These are phyloP conservation scores for Fraxinus xanthoxyloides DNA, from an alignment of 305 asterid genomes.

Conservation along the genomic window DNA sequence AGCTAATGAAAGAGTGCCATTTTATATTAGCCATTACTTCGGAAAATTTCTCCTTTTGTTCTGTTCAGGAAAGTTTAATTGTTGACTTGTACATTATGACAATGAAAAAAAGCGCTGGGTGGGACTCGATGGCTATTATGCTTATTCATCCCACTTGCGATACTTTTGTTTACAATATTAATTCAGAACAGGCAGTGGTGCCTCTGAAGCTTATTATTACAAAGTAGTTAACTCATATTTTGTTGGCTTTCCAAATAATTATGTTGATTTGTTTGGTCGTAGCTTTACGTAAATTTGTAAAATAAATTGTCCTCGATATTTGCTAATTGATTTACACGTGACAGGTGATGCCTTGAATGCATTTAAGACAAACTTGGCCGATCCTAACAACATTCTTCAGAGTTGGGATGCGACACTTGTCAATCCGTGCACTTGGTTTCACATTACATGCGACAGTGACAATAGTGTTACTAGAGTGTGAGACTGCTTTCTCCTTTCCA, in stretches of 20 bases:
- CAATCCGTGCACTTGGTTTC: constrained; percentile 96
- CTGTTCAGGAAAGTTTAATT: neutral
- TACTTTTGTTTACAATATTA: neutral
- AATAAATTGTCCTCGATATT: neutral
- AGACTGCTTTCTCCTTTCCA: constrained; percentile 27
- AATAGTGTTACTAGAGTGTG: constrained; percentile 83
- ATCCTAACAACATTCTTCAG: constrained; percentile 85
- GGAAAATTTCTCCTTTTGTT: neutral
- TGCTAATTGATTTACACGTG: constrained; percentile 18
- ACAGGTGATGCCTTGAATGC: constrained; percentile 92
- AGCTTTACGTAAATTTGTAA: neutral
- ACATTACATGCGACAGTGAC: constrained; percentile 74
- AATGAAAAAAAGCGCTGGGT: neutral
- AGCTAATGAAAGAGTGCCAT: neutral
- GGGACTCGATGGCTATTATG: neutral
- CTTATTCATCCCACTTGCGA: neutral
- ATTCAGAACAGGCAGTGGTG: neutral
- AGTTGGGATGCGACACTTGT: constrained; percentile 94
- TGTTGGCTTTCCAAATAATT: neutral
- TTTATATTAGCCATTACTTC: neutral
- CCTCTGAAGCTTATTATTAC: neutral
- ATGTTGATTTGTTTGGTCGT: neutral
- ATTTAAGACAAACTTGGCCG: constrained; percentile 60
- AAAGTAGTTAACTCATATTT: neutral
- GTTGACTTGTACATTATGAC: neutral